Base-by-base conservation (phyloP, 2,329 filamentous ascomycete genomes). In the Bisporella sp. region DNA sequence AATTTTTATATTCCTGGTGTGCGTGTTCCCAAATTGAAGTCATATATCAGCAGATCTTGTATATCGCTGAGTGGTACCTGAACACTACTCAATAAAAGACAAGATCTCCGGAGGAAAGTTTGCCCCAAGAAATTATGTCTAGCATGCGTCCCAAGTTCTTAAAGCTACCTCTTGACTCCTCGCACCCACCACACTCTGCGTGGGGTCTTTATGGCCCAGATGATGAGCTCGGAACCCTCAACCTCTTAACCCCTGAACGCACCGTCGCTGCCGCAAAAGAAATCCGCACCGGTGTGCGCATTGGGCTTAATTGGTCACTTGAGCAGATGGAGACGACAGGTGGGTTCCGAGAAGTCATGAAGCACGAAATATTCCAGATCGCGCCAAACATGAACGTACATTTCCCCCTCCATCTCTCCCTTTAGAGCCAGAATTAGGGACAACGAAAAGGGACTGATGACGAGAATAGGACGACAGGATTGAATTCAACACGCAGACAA, bases 151-250 rank as follows among this genome's bases (percentile, higher is more conserved):
- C 75, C 11, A 61, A 66, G 31, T 73, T 72, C 47, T 67, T 71
- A 47, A 58, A 64, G 29, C 62, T 74, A 1, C 69, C 71, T 5
- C 58, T 66, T 6, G 64, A 69, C 30, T 51, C 68, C 32, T 66
- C 61, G n/a, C 69, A 69, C 58, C 71, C 71, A 1, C 62, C 66
- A 53, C 68, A 66, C 51, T 68, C 64, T 48, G 62, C 66, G 5
- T 75, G 72, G 72, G 71, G 71, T 4, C 47, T 73, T 4, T 65
- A 70, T 44, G 73, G 72, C 48, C 57, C 68, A 42, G 67, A 71
- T 44, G 71, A 74, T 54, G 51, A 69, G 12, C 63, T 68, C 31
- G 73, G 73, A 3, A 71, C 66, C 2, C 58, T 74, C 33, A 75
- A 75, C 53, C 61, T 70, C 3, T 60, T 75, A 32, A 74, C 70